Base-by-base conservation (phyloP, 306 rosid genomes). In the Inga oerstediana region DNA sequence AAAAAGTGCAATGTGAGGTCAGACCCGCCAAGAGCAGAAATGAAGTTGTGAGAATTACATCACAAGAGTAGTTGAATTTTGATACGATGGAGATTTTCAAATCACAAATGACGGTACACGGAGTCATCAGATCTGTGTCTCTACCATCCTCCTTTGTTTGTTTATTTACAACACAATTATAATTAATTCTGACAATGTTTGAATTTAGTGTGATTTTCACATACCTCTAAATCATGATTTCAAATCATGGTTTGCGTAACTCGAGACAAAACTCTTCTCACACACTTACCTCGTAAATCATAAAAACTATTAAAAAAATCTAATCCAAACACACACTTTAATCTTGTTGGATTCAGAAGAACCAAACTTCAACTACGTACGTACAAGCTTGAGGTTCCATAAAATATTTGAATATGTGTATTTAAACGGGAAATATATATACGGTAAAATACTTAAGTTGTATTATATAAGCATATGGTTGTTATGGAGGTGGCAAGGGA, bases 401-500 rank as follows among this genome's bases (percentile, higher is more conserved):
- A 3, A 48, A 46, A 46, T 2, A 12, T 10, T 48, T 13, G 3
- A 46, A 46, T 37, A 0, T 5, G 41, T 16, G 61, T 4, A 52
- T 52, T 52, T 17, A 19, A 54, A 48, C 17, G 24, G 3, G 0
- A 56, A 19, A 27, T 27, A 27, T 27, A 8, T 19, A 56, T 56
- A 20, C 62, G 22, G 22, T 52, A n/a, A 56, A 56, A 20, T 56
- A 56, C 1, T 56, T 5, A 56, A 7, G 27, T 27, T 27, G 30
- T 27, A 27, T 27, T 27, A 27, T 27, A 27, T 27, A 27, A 27
- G 30, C 30, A 27, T 27, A 27, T 27, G 30, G 54, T 48, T 48
- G 17, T 11, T 48, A 48, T 48, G 54, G 17, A 73, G 79, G 92
- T 83, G 86, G 81, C 87, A 24, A 3, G 30, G 65, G 20, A 51